phyloP scores from a whole-genome alignment of 257 asterid species.

The Scutellaria minor region DNA sequence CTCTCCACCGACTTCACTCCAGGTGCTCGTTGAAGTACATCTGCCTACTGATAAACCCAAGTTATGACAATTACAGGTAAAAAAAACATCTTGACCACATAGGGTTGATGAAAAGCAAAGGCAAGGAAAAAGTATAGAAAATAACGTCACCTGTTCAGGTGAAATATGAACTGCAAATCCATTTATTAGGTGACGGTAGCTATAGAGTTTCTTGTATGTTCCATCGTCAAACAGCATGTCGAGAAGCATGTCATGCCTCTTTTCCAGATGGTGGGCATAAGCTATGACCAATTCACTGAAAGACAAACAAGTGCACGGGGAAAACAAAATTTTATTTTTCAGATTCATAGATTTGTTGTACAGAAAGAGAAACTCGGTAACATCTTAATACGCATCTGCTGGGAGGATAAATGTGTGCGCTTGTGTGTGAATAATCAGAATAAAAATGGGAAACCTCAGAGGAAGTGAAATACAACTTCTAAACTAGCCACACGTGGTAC shows the following conservation, averaged over 20 bases:
- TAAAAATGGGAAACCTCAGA: conserved; percentile 9
- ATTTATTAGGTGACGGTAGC: conserved; percentile 90
- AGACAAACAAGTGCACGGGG: conserved; percentile 37
- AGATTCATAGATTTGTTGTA: conserved; percentile 18
- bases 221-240: conserved; percentile 84
- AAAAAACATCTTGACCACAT: conserved; percentile 17
- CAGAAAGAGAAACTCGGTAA: conserved; percentile 13
- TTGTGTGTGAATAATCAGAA: background rate
- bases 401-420: background rate
- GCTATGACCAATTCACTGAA: conserved; percentile 74
- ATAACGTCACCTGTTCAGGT: conserved; percentile 84
- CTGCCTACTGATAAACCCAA: conserved; percentile 78
- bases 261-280: conserved; percentile 78
- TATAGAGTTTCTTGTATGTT: conserved; percentile 82
- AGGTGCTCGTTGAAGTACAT: conserved; percentile 72
- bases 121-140: conserved; percentile 21
- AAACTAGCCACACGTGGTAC: background rate
- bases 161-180: conserved; percentile 90
- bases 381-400: conserved; percentile 8
- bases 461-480: background rate
- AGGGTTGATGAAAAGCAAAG: conserved; percentile 5
- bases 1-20: conserved; percentile 90
- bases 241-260: conserved; percentile 94
- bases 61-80: conserved; percentile 48
- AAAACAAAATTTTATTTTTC: conserved; percentile 23